Base-by-base conservation (phyloP, 306 rosid species). In the Gynostemma pentaphyllum region DNA sequence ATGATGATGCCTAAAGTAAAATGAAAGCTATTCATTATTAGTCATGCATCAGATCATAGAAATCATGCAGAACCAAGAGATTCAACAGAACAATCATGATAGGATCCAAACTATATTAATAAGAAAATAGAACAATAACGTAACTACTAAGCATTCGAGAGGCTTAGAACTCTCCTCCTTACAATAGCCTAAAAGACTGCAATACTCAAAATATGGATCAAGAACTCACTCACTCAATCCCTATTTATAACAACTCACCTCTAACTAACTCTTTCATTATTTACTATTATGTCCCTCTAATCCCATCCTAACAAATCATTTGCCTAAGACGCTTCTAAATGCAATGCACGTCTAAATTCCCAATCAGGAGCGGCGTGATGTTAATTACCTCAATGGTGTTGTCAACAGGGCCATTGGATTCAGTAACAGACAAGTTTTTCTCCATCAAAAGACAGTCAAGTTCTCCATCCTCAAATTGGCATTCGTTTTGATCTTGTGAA, bases 351-450 rank as follows among this genome's bases (percentile, higher is more conserved):
- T 40, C 13, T 27, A 40, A 27, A 45, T 45, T 13, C 10, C 29
- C 12, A 26, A 8, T 22, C 9, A 21, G 30, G 24, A 45, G n/a
- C n/a, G n/a, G n/a, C n/a, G n/a, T n/a, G 40, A 23, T 18, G 67
- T 44, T n/a, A 1, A 47, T 29, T 70, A 87, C 95, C 97, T 91
- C 95, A 22, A 79, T 37, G 54, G 82, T 64, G 74, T 70, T 75
- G 39, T 83, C 95, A 57, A 63, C 50, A 63, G 74, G 85, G 62
- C 72, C 79, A 62, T 63, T 77, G 19, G 95, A 79, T 61, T 76
- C 94, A 9, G 87, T 73, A 14, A 78, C 84, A n/a, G 83, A 65
- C 32, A 68, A 28, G 75, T 74, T 83, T 48, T 74, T 85, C 34
- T 77, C 92, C 85, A 80, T 74, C 56, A 86, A 69, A 12, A 82